Conservation (phyloP, 768 basidiomycete species). For the Amanita jacksonii region DNA sequence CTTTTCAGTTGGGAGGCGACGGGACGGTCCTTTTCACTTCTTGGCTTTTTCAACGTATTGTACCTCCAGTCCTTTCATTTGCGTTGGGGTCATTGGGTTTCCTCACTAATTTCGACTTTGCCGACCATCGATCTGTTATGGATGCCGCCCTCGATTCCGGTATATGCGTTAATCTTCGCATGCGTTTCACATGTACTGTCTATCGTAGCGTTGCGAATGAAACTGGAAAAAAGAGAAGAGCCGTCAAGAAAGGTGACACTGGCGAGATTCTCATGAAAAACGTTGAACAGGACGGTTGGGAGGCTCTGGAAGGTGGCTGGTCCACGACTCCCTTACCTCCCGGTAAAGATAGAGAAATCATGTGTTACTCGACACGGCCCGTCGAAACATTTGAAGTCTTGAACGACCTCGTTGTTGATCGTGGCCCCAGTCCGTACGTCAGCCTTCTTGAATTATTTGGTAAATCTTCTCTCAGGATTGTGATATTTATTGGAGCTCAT, state of each 20-base stretch:
- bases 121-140: slow-evolving; percentile 77
- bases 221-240: slow-evolving; percentile 58
- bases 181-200: slow-evolving; percentile 99
- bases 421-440: slow-evolving; percentile 97
- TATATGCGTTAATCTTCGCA: slow-evolving; percentile 93
- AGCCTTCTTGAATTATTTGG: slow-evolving; percentile 94
- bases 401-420: slow-evolving; percentile 96
- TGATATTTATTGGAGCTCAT: no score
- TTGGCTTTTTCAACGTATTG: slow-evolving; percentile 97
- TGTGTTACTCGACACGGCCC: slow-evolving; percentile 93
- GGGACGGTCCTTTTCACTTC: slow-evolving; percentile 98
- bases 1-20: slow-evolving; percentile 82
- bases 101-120: slow-evolving; percentile 93
- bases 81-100: slow-evolving; percentile 96
- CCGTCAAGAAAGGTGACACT: slow-evolving; percentile 87
- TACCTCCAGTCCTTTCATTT: slow-evolving; percentile 97
- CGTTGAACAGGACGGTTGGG: slow-evolving; percentile 88
- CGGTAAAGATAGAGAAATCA: slow-evolving; percentile 90
- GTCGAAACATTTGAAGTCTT: slow-evolving; percentile 94
- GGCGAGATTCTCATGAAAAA: slow-evolving; percentile 98
- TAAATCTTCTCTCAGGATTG: no score
- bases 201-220: slow-evolving; percentile 83
- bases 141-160: slow-evolving; percentile 84
- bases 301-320: slow-evolving; percentile 83
- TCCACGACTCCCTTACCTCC: slow-evolving; percentile 32